Base-by-base conservation (phyloP, 805 yeast species). In the Huiozyma naganishii region DNA sequence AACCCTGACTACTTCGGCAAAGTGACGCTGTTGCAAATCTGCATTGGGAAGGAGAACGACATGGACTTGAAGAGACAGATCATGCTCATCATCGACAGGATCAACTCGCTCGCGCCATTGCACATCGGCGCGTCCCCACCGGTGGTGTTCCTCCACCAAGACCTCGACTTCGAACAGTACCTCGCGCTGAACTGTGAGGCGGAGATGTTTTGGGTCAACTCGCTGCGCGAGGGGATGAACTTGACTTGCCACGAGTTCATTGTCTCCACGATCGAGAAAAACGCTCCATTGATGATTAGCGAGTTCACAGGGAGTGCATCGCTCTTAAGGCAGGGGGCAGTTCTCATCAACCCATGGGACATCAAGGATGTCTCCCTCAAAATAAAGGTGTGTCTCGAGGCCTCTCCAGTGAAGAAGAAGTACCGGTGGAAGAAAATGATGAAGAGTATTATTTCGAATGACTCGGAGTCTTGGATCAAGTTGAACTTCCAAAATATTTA, bases 161-260 rank as follows among this genome's bases (percentile, higher is more conserved):
- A 90, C 53, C 76, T 92, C 42, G 89, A 79, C 33, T 90, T 85
- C 57, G 84, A 79, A 46, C 97, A 92, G 62, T 90, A 90, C 58
- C 62, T 92, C 45, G 97, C 95, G 0, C 66, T 92, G 39, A 73
- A 84, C 37, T 68, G 79, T 32, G 97, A 88, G 58, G 95, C 97
- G 1, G 94, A 86, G 51, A 70, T 78, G 0, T 92, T 90, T 57
- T 79, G 84, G 43, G 97, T 90, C 1, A 80, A 95, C 7, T 84
- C 95, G 1, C 74, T 90, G 72, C 79, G 98, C 58, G 98, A 92
- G 62, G 98, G 98, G 28, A 84, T 92, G 88, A 92, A 92, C 55
- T 70, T 92, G 57, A 88, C 97, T 0, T 90, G 97, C 53, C 98
- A 92, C 58, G 98, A 92, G 61, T 92, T 83, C 58, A 74, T 89